Conservation (phyloP, 305 asterid genomes). For the Solanum chacoense region DNA sequence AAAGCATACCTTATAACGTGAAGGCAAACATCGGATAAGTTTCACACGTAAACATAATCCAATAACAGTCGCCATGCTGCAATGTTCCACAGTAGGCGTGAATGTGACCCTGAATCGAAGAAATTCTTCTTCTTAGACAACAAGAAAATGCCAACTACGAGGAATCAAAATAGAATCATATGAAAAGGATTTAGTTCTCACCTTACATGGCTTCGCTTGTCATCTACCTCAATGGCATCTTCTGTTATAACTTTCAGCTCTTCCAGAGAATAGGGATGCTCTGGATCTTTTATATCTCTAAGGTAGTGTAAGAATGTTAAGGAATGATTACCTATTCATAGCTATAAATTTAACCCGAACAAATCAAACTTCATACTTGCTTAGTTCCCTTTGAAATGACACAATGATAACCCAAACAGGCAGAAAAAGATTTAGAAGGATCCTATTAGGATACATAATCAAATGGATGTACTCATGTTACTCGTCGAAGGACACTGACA, state of each 20-base stretch:
- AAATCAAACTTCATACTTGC: background rate
- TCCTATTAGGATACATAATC: background rate
- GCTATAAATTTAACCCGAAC: background rate
- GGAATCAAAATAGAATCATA: background rate
- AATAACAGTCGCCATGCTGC: slow-evolving; percentile 85
- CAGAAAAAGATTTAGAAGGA: background rate
- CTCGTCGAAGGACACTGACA: background rate
- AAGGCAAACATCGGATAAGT: slow-evolving; percentile 84
- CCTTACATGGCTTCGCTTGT: slow-evolving; percentile 57
- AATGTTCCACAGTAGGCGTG: slow-evolving; percentile 94
- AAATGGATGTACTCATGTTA: background rate
- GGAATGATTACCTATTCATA: slow-evolving; percentile 14
- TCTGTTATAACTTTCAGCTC: slow-evolving; percentile 82
- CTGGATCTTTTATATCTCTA: slow-evolving; percentile 96
- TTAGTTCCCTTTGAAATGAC: background rate
- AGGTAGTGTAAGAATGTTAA: slow-evolving; percentile 71
- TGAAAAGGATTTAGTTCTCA: slow-evolving; percentile 14
- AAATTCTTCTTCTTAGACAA: background rate
- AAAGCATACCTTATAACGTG: slow-evolving; percentile 63
- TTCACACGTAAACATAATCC: slow-evolving; percentile 93
- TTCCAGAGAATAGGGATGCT: slow-evolving; percentile 91
- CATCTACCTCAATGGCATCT: slow-evolving; percentile 82
- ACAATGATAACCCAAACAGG: background rate
- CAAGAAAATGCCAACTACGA: background rate
- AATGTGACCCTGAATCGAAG: slow-evolving; percentile 60